Conservation (phyloP, 2,329 filamentous ascomycete genomes). For the Huntiella decipiens region DNA sequence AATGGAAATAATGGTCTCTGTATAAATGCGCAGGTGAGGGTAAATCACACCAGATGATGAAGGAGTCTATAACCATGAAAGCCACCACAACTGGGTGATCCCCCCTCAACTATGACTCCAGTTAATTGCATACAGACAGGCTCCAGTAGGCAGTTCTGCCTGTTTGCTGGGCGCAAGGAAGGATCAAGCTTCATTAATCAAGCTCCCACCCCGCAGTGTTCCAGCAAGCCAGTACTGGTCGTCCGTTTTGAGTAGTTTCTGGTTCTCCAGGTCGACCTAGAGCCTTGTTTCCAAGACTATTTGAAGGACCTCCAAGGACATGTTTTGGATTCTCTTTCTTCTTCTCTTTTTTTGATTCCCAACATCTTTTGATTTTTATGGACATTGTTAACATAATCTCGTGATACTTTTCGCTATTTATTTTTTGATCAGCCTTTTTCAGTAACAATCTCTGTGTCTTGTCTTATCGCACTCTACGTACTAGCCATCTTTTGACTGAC, state of each 20-base stretch:
- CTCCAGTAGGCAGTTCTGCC: too few species aligned
- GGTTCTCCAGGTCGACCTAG: background rate
- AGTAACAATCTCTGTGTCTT: background rate
- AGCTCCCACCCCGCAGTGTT: too few species aligned
- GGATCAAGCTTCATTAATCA: too few species aligned
- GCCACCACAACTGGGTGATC: too few species aligned
- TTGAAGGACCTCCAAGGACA: background rate
- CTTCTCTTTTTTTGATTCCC: background rate
- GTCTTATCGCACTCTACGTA: too few species aligned
- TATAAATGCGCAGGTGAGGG: too few species aligned
- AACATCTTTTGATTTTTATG: background rate
- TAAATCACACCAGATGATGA: too few species aligned
- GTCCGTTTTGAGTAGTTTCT: background rate
- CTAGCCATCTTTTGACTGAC: background rate
- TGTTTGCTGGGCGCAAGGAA: too few species aligned
- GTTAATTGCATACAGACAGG: too few species aligned
- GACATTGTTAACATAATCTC: background rate
- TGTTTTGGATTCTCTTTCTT: conserved; percentile 2
- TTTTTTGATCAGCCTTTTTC: conserved; percentile 4
- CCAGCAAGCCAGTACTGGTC: background rate
- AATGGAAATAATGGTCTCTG: too few species aligned
- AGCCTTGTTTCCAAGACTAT: background rate
- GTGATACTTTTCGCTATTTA: conserved; percentile 8
- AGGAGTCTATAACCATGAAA: too few species aligned
- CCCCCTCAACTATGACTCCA: too few species aligned